These are phyloP conservation scores for Leersia perrieri DNA, from an alignment of 176 grass and related monocot species.

Conservation along the genomic window DNA sequence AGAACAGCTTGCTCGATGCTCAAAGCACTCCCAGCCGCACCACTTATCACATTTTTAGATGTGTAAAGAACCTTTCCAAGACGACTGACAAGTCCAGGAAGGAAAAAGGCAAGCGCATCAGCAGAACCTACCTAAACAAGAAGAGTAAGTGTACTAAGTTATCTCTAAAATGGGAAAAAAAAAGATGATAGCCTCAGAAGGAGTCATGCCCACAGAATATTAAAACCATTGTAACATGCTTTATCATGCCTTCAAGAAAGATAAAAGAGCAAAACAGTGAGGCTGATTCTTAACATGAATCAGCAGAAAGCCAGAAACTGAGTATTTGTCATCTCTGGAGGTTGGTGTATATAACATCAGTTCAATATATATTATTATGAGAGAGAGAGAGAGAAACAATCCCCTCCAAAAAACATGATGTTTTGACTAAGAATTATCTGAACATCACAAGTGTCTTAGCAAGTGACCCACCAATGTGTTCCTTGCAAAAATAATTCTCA, in stretches of 20 bases:
- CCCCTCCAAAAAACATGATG: not conserved
- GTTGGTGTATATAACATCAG: not conserved
- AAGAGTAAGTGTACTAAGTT: conserved; percentile 29
- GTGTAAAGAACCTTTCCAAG: conserved; percentile 76
- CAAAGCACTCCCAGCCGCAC: conserved; percentile 77
- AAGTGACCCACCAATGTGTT: not conserved
- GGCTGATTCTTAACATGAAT: conserved; percentile 10
- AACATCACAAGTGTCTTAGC: not conserved
- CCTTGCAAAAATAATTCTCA: conserved; percentile 37
- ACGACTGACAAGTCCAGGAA: conserved; percentile 86
- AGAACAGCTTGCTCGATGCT: conserved; percentile 75
- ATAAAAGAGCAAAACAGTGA: conserved; percentile 7
- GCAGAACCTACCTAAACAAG: conserved; percentile 81
- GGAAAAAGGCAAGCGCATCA: conserved; percentile 91
- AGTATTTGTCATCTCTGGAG: not conserved
- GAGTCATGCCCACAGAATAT: conserved; percentile 7
- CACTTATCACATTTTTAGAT: conserved; percentile 66
- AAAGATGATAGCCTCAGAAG: conserved; percentile 10
- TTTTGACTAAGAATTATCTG: conserved; percentile 11
- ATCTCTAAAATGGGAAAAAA: not conserved
- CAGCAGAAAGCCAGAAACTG: not conserved
- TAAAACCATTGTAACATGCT: conserved; percentile 6
- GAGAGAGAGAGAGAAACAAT: not conserved
- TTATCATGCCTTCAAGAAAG: conserved; percentile 20
- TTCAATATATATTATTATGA: conserved; percentile 18